Percentiles rank a stretch among this genome's conserved stretches.
Conservation (phyloP, 805 yeast species). For the Sugiyamaella smithiae region DNA sequence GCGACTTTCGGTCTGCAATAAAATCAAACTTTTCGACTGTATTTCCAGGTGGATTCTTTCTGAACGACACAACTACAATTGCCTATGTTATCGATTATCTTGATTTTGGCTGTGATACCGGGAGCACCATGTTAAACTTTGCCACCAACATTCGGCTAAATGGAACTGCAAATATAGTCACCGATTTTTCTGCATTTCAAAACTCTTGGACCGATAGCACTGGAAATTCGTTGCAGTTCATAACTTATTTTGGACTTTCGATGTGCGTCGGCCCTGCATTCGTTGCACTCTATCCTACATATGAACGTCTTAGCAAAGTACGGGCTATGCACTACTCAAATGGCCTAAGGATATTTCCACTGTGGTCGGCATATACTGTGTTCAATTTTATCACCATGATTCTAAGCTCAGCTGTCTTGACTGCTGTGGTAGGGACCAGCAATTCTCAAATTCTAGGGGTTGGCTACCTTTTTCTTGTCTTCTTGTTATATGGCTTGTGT, state of each 20-base stretch:
- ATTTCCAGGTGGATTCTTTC: constrained; percentile 35
- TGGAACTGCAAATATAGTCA: constrained; percentile 27
- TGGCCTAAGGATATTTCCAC: constrained; percentile 34
- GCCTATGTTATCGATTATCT: constrained; percentile 30
- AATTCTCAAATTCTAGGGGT: constrained; percentile 27
- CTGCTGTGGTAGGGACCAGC: constrained; percentile 29
- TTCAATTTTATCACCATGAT: constrained; percentile 29
- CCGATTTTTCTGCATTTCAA: constrained; percentile 35
- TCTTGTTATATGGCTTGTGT: constrained; percentile 33
- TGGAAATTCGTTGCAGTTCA: constrained; percentile 36
- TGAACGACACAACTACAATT: constrained; percentile 26
- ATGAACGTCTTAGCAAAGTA: constrained; percentile 34
- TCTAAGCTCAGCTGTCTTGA: constrained; percentile 27
- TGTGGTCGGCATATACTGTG: constrained; percentile 34
- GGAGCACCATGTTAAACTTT: constrained; percentile 29
- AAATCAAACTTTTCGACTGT: constrained; percentile 25
- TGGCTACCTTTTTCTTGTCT: constrained; percentile 34
- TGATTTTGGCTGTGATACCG: constrained; percentile 25
- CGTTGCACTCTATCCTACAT: constrained; percentile 35
- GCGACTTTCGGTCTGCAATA: constrained; percentile 25
- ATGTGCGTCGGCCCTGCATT: constrained; percentile 38
- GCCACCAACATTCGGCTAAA: constrained; percentile 31
- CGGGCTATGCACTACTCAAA: constrained; percentile 40
- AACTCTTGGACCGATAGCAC: constrained; percentile 32
- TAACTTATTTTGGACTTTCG: constrained; percentile 35